phyloP scores from a whole-genome alignment of 306 rosid species.

The Lupinus albus region DNA sequence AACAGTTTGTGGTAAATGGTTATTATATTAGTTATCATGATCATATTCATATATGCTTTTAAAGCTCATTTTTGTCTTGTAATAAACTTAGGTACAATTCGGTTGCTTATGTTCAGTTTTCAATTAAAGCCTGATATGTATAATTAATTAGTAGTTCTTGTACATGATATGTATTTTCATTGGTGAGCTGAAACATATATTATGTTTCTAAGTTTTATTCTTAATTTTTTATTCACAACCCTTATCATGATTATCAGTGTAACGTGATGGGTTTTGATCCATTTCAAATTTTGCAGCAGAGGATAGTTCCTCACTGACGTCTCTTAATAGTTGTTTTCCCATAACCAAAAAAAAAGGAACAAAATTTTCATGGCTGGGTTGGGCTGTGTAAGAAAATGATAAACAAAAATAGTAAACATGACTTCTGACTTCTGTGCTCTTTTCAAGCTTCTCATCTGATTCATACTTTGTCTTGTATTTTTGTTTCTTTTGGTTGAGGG shows the following conservation, averaged over 20 bases:
- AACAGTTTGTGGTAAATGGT: constrained; percentile 34
- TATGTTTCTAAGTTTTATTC: too few species aligned
- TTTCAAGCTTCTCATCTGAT: constrained; percentile 53
- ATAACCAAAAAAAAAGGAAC: neutral
- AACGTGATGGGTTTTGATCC: constrained; percentile 43
- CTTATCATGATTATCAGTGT: constrained; percentile 30
- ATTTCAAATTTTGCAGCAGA: constrained; percentile 34
- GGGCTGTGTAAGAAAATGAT: constrained; percentile 38
- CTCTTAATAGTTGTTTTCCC: neutral
- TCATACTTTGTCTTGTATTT: constrained; percentile 56
- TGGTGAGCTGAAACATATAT: too few species aligned
- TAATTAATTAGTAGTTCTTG: too few species aligned
- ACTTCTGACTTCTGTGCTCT: constrained; percentile 22
- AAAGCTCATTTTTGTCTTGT: constrained; percentile 6
- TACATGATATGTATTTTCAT: too few species aligned
- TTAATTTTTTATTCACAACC: too few species aligned
- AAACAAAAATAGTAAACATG: constrained; percentile 32
- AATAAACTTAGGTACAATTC: too few species aligned
- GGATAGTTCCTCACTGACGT: constrained; percentile 19
- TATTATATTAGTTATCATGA: constrained; percentile 37
- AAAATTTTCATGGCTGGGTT: constrained; percentile 17
- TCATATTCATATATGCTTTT: constrained; percentile 8
- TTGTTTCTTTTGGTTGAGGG: constrained; percentile 64
- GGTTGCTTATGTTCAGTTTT: too few species aligned
- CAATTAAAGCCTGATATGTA: too few species aligned